Evolutionary conservation across 257 asterid species (phyloP).

Genomic region (Primulina eburnea): DNA sequence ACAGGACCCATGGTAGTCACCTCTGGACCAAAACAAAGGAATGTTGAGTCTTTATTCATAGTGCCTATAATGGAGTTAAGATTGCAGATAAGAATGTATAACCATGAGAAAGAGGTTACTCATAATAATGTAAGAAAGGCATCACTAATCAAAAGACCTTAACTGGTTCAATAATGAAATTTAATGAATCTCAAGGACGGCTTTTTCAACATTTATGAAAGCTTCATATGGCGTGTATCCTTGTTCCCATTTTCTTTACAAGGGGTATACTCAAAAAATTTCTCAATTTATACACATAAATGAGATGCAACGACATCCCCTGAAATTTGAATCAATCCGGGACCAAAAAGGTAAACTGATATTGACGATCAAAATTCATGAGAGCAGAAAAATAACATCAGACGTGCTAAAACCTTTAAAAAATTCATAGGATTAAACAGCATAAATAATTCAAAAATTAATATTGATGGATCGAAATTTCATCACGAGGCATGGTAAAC

Average conservation of each 20-base stretch:
- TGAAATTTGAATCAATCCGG: neutral
- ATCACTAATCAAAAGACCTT: neutral
- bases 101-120: too few relatives aligned
- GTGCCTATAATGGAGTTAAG: too few relatives aligned
- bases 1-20: too few relatives aligned
- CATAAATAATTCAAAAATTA: neutral
- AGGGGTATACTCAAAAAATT: neutral
- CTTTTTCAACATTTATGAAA: too few relatives aligned
- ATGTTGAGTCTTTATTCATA: too few relatives aligned
- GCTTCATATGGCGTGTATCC: neutral
- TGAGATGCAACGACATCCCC: neutral
- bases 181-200: neutral
- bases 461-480: neutral
- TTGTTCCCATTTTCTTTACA: neutral
- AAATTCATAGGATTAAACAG: neutral
- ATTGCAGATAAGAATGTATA: too few relatives aligned
- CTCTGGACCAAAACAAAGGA: too few relatives aligned
- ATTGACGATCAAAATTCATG: neutral
- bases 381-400: neutral
- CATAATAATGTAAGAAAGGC: too few relatives aligned
- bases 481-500: neutral
- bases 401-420: neutral
- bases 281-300: too few relatives aligned
- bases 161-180: neutral
- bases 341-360: neutral